Conservation (phyloP, 2,329 filamentous ascomycete species). For the Nothophoma quercina region DNA sequence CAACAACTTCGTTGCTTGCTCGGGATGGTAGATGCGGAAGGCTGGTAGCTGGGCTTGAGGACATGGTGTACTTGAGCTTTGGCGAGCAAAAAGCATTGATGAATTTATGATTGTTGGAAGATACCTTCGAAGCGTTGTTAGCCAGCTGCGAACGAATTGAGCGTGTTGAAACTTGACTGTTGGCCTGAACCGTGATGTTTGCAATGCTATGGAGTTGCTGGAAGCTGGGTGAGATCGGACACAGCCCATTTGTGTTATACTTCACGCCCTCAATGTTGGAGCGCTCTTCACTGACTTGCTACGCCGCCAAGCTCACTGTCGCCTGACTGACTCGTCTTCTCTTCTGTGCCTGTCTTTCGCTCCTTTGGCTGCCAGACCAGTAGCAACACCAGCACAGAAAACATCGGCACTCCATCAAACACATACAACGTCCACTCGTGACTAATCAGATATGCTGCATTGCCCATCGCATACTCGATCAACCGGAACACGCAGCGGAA, state of each 20-base stretch:
- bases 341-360: not conserved
- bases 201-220: not conserved
- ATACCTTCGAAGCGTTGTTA: constrained; percentile 9
- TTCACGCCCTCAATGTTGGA: too few species aligned
- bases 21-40: constrained; percentile 34
- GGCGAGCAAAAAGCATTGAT: not conserved
- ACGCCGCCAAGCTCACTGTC: constrained; percentile 3
- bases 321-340: not conserved
- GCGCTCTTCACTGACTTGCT: not conserved
- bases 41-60: not conserved
- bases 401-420: constrained; percentile 58
- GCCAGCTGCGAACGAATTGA: not conserved
- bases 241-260: too few species aligned
- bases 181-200: not conserved
- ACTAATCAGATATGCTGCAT: constrained; percentile 54
- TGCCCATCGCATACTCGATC: constrained; percentile 59
- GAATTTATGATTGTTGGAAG: not conserved
- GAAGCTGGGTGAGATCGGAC: not conserved
- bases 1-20: constrained; percentile 73
- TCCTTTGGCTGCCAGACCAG: not conserved
- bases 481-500: constrained; percentile 60
- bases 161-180: not conserved
- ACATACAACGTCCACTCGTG: constrained; percentile 58
- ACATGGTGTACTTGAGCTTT: not conserved
- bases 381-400: constrained; percentile 53